Base-by-base conservation (phyloP, 2,329 filamentous ascomycete genomes). In the Grosmannia clavigera region DNA sequence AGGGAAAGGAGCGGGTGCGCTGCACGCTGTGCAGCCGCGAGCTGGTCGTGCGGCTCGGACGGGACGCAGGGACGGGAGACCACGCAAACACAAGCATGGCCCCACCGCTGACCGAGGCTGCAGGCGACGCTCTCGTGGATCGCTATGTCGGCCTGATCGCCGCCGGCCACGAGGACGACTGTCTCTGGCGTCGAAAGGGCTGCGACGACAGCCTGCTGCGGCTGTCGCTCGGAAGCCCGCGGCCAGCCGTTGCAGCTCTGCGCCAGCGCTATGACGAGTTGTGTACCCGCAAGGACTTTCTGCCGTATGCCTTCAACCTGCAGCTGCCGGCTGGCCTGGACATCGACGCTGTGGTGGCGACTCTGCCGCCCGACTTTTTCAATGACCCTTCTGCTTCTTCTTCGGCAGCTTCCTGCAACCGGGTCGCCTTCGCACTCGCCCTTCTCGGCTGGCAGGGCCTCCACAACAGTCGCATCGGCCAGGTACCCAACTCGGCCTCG, bases 21-120 rank as follows among this genome's bases (percentile, higher is more conserved):
- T 99, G 94, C 70, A 85, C 87, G 50, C 83, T 92, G 2, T 99
- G 94, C 68, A 86, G 87, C 68, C 86, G 87, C 67, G 88, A 95
- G 66, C 78, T 96, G 50, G 81, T 94, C 5, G 88, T 97, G 58
- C 90, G 88, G 73, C 76, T 95, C 40, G 85, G 82, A 67, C 78
- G 79, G 59, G 82, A 74, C 80, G 1, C 69, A 77, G 0, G 78
- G 55, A 73, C 78, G 6, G 78, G 22, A 7, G 12, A 19, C 12
- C n/a, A n/a, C 6, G 22, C 22, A 22, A 22, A 22, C 22, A 22
- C 4, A 2, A 25, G 50, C 16, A 2, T n/a, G 11, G 16, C 50
- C 14, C 27, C 83, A 1, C 82, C 84, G 7, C 52, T 56, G 46
- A 40, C 56, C 27, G 83, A 87, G 64, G 50, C 12, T 0, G 83